phyloP scores from a whole-genome alignment of 352 stramenopile genomes.

The Phytophthora podocarpi region DNA sequence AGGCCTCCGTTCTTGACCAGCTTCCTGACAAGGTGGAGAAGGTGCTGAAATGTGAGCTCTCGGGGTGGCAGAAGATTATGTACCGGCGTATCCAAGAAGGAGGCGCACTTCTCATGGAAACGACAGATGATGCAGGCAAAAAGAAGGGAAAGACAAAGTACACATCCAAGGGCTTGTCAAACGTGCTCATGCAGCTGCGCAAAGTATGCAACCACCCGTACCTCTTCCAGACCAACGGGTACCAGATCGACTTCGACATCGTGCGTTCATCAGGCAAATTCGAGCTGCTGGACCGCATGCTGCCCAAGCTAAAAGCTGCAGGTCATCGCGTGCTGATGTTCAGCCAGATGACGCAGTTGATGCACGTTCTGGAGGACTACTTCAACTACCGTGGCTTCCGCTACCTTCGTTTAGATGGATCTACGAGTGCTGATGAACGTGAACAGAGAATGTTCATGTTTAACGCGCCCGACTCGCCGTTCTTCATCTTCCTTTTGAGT shows the following conservation, averaged over 20 bases:
- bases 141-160: constrained; percentile 84
- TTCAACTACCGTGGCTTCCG: constrained; percentile 91
- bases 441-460: constrained; percentile 99
- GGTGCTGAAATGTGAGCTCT: constrained; percentile 88
- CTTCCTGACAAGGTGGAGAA: constrained; percentile 88
- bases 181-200: constrained; percentile 89
- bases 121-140: constrained; percentile 59
- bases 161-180: constrained; percentile 84
- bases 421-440: constrained; percentile 95
- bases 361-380: constrained; percentile 92
- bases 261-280: constrained; percentile 93
- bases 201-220: constrained; percentile 92
- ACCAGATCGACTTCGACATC: constrained; percentile 88
- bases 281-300: constrained; percentile 96
- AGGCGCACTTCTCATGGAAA: constrained; percentile 83
- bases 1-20: constrained; percentile 87
- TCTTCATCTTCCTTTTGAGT: constrained; percentile 97
- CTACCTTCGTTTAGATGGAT: constrained; percentile 97
- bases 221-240: constrained; percentile 85
- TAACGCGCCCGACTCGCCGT: constrained; percentile 90
- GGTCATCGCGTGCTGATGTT: constrained; percentile 93
- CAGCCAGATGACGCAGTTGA: constrained; percentile 91
- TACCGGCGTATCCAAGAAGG: constrained; percentile 90
- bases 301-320: constrained; percentile 93
- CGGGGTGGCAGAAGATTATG: constrained; percentile 89